Percentiles rank a stretch among this genome's conserved stretches.
Evolutionary conservation across 169 alveolate species (phyloP).

Genomic region (Theileria orientalis): DNA sequence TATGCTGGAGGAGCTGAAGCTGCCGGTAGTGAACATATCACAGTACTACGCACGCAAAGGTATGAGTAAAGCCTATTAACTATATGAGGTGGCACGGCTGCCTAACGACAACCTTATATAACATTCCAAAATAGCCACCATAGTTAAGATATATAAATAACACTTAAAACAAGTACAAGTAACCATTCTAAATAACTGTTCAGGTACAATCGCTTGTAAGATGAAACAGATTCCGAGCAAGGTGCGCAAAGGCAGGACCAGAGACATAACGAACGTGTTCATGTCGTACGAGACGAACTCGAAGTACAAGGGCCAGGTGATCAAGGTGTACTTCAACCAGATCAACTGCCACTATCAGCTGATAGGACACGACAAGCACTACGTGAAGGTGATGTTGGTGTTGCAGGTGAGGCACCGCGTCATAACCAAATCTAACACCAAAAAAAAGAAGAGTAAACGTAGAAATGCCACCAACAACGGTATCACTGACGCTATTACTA

Average conservation of each 20-base stretch:
- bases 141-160: no score
- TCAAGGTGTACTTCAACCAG: conserved; percentile 87
- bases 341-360: conserved; percentile 79
- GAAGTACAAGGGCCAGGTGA: conserved; percentile 70
- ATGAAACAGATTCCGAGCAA: conserved; percentile 82
- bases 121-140: no score
- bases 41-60: conserved; percentile 92
- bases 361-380: conserved; percentile 92
- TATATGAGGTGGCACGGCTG: neutral
- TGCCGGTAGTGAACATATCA: conserved; percentile 95
- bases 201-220: conserved; percentile 69
- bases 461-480: no score
- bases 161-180: no score
- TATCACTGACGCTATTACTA: conserved; percentile 13
- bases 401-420: no score
- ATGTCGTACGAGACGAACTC: conserved; percentile 85
- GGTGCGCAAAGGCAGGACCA: conserved; percentile 87
- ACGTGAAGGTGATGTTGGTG: conserved; percentile 89
- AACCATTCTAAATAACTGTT: neutral
- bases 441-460: no score
- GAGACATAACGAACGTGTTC: conserved; percentile 86
- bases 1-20: conserved; percentile 84
- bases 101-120: neutral
- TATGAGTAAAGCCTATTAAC: neutral
- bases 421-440: no score